A percentile compares a stretch with the other conserved stretches of the same genome.
Evolutionary conservation across 176 grass and related monocot species (phyloP).

Genomic region (Lolium rigidum): DNA sequence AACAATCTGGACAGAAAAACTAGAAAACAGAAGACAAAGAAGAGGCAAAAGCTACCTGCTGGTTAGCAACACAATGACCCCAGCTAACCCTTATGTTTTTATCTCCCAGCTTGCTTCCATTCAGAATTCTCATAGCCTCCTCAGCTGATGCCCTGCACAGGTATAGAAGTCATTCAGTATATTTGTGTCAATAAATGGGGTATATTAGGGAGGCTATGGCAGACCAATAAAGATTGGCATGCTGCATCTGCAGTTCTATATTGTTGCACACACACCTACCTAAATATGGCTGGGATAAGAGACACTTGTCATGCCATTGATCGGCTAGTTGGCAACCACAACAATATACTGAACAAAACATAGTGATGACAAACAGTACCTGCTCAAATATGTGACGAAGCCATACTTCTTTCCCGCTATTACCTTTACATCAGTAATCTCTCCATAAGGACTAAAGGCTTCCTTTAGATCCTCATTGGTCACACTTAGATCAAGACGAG

Average conservation of each 20-base stretch:
- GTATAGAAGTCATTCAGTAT: not conserved
- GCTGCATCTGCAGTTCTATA: not conserved
- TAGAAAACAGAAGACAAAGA: not conserved
- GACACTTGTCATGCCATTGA: not conserved
- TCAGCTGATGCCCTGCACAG: conserved; percentile 55
- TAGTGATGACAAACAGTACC: conserved; percentile 20
- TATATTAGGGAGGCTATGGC: not conserved
- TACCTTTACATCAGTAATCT: conserved; percentile 62
- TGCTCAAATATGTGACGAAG: conserved; percentile 67
- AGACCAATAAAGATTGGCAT: not conserved
- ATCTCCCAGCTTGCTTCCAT: conserved; percentile 50
- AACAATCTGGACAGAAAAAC: not conserved
- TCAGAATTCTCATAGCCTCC: conserved; percentile 54
- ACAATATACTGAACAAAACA: conserved; percentile 7
- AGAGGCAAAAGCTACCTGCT: conserved; percentile 43
- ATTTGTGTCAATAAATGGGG: not conserved
- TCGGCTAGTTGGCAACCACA: not conserved
- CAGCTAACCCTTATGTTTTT: conserved; percentile 40
- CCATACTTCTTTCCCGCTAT: conserved; percentile 63
- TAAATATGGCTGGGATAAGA: not conserved
- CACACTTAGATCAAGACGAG: conserved; percentile 62
- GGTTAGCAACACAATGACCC: conserved; percentile 39
- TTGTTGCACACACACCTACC: not conserved
- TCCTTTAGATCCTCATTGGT: conserved; percentile 57
- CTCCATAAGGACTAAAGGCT: conserved; percentile 63